Base-by-base conservation (phyloP, 371 early-diverging fungal genomes). In the Mucor sp. region DNA sequence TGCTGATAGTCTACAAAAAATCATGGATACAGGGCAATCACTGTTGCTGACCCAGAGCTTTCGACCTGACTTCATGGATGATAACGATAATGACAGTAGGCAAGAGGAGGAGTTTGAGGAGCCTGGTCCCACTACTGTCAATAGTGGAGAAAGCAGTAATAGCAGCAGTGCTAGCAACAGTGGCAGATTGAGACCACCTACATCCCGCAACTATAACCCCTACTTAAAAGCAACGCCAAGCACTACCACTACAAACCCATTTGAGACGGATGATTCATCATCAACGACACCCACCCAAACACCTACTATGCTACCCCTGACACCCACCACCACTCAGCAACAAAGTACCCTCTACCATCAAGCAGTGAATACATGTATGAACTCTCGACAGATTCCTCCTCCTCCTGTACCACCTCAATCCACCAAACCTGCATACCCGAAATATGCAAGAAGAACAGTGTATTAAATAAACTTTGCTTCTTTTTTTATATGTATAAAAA, bases 331-430 rank as follows among this genome's bases (percentile, higher is more conserved):
- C 17, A 27, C 48, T 21, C 30, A 30, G 30, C 21, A 56, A 14
- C 25, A 25, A 23, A 53, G 27, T 11, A 27, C 53, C 12, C 27
- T 53, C 9, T 25, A 14, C 53, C 53, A 53, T 53, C 53, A 53
- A 25, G n/a, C 32, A 56, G 14, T 32, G 9, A 63, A 63, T 55
- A 37, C 27, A n/a, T 32, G 27, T 23, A 25, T 6, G 15, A 76
- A 76, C 64, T 43, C 61, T 60, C 41, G 60, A 11, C 57, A 70
- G 28, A 33, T 74, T 43, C 71, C 72, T 39, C 75, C 81, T 12
- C 81, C 79, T 12, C 75, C 75, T 33, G 78, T 81, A 17, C 81
- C 81, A 35, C 60, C 77, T 19, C 81, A 81, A 67, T 39, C 68
- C 37, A 81, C 78, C 1, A 81, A 81, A 58, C 78, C 81, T 41